phyloP scores from a whole-genome alignment of 257 asterid genomes.

The Solanum tarapatanum region DNA sequence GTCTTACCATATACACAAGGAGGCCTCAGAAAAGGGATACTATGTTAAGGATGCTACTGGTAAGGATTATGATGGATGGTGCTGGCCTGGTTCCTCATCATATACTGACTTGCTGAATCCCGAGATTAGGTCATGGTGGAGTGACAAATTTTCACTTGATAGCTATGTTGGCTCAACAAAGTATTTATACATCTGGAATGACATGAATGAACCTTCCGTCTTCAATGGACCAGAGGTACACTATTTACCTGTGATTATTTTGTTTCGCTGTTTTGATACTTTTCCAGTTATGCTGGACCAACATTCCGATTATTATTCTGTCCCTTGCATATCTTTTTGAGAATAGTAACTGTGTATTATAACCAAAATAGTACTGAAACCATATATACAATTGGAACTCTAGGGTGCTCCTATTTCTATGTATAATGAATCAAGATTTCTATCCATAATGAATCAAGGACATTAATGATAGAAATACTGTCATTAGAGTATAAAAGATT shows the following conservation, averaged over 20 bases:
- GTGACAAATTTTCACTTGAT: conserved; percentile 54
- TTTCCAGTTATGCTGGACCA: neutral
- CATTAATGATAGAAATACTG: neutral
- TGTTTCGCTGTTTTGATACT: neutral
- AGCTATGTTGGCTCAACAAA: conserved; percentile 82
- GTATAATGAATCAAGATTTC: neutral
- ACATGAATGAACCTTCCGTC: conserved; percentile 98
- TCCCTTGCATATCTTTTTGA: neutral
- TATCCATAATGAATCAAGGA: neutral
- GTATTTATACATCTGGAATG: conserved; percentile 85
- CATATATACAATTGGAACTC: neutral
- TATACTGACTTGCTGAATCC: conserved; percentile 82
- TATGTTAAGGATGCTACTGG: conserved; percentile 82
- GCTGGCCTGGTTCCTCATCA: conserved; percentile 98
- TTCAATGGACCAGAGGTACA: conserved; percentile 97
- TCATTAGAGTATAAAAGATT: neutral
- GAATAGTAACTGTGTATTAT: neutral
- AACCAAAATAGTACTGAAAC: neutral
- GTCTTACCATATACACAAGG: conserved; percentile 70
- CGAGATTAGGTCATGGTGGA: conserved; percentile 96
- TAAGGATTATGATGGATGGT: conserved; percentile 97
- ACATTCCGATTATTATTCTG: neutral
- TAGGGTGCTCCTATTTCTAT: neutral
- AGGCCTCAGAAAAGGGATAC: conserved; percentile 75
- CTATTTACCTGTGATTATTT: neutral